Evolutionary conservation across 345 rosid genomes (phyloP).

Genomic region (Pseudoturritis turrita): DNA sequence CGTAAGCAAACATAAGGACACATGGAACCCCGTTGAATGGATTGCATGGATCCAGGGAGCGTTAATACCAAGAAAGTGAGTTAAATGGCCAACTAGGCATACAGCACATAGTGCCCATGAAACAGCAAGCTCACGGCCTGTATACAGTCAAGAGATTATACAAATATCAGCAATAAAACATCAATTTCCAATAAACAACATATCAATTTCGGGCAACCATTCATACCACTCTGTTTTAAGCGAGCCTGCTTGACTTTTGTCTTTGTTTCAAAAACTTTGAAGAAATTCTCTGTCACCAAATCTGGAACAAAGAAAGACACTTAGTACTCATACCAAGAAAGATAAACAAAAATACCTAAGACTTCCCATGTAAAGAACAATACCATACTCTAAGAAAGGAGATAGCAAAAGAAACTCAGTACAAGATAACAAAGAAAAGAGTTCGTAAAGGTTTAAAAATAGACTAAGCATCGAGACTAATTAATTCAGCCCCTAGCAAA

Average conservation of each 20-base stretch:
- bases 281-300: conserved; percentile 58
- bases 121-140: conserved; percentile 88
- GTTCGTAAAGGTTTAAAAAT: not conserved
- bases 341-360: not conserved
- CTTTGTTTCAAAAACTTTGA: conserved; percentile 73
- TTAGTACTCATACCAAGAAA: conserved; percentile 17
- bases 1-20: conserved; percentile 73
- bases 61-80: conserved; percentile 66
- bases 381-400: not conserved
- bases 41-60: conserved; percentile 75
- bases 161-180: conserved; percentile 15
- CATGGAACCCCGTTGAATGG: conserved; percentile 92
- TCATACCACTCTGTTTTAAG: conserved; percentile 74
- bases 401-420: not conserved
- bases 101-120: conserved; percentile 98
- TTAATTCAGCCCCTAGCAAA: not conserved
- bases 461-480: not conserved
- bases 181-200: not conserved
- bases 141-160: conserved; percentile 3
- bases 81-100: conserved; percentile 86
- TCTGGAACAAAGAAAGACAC: conserved; percentile 45
- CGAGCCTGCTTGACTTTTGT: conserved; percentile 73
- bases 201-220: not conserved
- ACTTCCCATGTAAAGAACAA: not conserved
- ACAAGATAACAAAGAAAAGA: not conserved